Evolutionary conservation across 176 grass and related monocot species (phyloP).

Genomic region (Dactylis glomerata): DNA sequence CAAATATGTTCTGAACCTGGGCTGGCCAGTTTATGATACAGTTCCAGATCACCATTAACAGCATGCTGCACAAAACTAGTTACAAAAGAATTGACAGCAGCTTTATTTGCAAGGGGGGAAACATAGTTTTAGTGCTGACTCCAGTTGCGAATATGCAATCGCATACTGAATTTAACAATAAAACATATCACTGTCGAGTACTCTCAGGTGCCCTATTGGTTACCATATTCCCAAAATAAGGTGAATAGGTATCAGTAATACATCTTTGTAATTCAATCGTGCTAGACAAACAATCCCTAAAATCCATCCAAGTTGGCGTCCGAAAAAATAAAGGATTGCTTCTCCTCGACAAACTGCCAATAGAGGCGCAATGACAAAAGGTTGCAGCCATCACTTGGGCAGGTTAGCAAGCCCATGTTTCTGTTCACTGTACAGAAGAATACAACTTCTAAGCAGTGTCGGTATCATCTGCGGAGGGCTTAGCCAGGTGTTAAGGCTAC

Average conservation of each 20-base stretch:
- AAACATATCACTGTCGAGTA: background rate
- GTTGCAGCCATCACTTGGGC: conserved; percentile 31
- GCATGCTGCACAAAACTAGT: background rate
- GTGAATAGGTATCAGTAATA: background rate
- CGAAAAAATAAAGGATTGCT: conserved; percentile 33
- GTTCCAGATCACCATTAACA: background rate
- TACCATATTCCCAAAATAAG: conserved; percentile 11
- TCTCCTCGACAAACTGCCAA: conserved; percentile 24
- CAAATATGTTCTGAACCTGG: background rate
- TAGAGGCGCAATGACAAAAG: conserved; percentile 37
- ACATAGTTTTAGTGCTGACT: background rate
- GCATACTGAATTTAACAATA: background rate
- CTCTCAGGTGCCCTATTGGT: conserved; percentile 3
- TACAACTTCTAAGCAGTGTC: conserved; percentile 27
- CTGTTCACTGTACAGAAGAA: conserved; percentile 40
- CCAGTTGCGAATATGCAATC: background rate
- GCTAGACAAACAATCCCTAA: conserved; percentile 35
- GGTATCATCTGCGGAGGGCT: conserved; percentile 33
- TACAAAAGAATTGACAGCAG: no score
- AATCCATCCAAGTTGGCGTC: conserved; percentile 17
- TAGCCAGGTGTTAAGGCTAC: conserved; percentile 9
- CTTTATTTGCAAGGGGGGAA: background rate
- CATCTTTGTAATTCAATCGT: conserved; percentile 30
- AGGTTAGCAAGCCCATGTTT: conserved; percentile 10
- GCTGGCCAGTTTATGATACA: background rate